Base-by-base conservation (phyloP, 2,329 filamentous ascomycete species). In the Dothistroma pini region DNA sequence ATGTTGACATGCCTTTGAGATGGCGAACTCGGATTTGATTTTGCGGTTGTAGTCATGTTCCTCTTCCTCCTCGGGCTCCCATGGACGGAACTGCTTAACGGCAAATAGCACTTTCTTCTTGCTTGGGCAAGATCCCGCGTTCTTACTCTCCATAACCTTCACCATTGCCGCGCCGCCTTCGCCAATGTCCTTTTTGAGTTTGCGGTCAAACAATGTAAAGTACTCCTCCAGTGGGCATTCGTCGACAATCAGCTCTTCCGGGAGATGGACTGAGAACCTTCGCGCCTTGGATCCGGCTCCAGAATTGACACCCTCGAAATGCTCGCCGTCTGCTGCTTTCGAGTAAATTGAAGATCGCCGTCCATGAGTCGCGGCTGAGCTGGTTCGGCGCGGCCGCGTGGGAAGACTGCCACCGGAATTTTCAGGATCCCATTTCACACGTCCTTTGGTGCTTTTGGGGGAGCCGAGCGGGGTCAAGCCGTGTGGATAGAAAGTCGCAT, bases 1-100 rank as follows among this genome's bases (percentile, higher is more conserved):
- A 72, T 96, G 91, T 69, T 91, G 85, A 63, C 93, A 78, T 66
- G 89, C 91, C 79, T 93, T 93, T 62, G 90, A 90, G 66, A 96
- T 92, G 74, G 87, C 91, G 77, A 87, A 96, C 74, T 96, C 92
- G 1, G 90, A 93, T 75, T 93, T 96, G 79, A 96, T 90, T 80
- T 96, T 95, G 76, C 91, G 88, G 66, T 90, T 84, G 74, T 96
- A 96, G 55, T 95, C 90, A 32, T 86, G 83, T 63, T 84, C 80
- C 10, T 62, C 63, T 44, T 84, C 86, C 72, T 96, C 91, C 47
- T 83, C 81, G 35, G 83, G 81, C 38, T 86, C 86, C 74, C 89
- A 89, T 66, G 85, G 84, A 11, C 91, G 86, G 74, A 96, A 96
- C 71, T 95, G 90, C 77, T 96, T 96, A 68, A 96, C 91, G 0